Evolutionary conservation across 306 rosid species (phyloP), one percentile per base, ranked within the genome.

Genomic region (Vigna mungo): DNA sequence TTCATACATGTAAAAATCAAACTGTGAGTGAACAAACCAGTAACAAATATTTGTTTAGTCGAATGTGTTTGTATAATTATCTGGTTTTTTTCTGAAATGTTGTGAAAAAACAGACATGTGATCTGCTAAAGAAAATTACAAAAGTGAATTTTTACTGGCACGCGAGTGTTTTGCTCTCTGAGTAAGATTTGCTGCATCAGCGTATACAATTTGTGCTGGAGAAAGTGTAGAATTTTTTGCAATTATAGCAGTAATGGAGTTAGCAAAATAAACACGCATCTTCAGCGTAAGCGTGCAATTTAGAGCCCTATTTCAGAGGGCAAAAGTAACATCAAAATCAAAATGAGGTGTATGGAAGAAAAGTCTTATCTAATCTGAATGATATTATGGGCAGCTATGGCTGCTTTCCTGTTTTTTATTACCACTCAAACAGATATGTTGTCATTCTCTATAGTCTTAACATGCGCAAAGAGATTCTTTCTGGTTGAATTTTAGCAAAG

Each of bases 401-500:
- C 8, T 41, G 18, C 62, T 54, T 65, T 16, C 49, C 3, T 30
- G 14, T 54, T 17, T 74, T 65, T 55, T 30, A 67, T 30, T 34
- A 23, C 30, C 12, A 46, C 67, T 32, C 12, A 59, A 21, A n/a
- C 10, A 3, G 65, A 25, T 59, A 27, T 60, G 43, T 15, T 30
- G n/a, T 60, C 30, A 60, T 30, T 60, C 43, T 60, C 12, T 53
- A 2, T 2, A 53, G 25, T 53, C 27, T 60, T 6, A 60, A 60
- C 21, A 32, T 11, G 43, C 6, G 13, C 43, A 60, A 30, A 56
- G 53, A 47, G 48, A 66, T 51, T 67, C 54, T 73, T 68, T 54
- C 78, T 54, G 37, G 74, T 56, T 78, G 72, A 72, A 65, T 49
- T 59, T 66, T 54, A 14, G 74, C 67, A 60, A 36, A 72, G 53